A percentile compares a stretch with the other conserved stretches of the same genome.
phyloP scores from a whole-genome alignment of 495 filamentous ascomycete genomes.

The Hyaloscypha variabilis region DNA sequence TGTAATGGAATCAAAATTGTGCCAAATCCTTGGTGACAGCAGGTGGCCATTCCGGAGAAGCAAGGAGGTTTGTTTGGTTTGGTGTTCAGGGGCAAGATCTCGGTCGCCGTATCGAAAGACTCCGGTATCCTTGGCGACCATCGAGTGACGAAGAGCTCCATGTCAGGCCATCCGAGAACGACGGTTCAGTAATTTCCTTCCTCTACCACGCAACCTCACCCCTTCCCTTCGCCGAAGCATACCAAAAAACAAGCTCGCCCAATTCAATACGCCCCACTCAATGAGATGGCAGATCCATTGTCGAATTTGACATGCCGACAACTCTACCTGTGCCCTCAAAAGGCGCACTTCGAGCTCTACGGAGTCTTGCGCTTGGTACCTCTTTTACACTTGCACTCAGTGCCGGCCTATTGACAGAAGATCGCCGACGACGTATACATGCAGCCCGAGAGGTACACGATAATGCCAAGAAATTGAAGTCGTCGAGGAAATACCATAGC shows the following conservation, averaged over 20 bases:
- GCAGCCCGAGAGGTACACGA: slow-evolving; percentile 44
- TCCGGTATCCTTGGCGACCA: background rate
- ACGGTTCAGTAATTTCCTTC: background rate
- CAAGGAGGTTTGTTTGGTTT: no score
- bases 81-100: no score
- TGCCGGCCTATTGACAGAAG: slow-evolving; percentile 47
- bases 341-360: slow-evolving; percentile 53
- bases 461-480: slow-evolving; percentile 49
- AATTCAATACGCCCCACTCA: background rate
- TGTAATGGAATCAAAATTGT: no score
- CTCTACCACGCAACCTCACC: background rate
- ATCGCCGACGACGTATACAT: slow-evolving; percentile 53
- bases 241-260: background rate
- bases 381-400: slow-evolving; percentile 52
- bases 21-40: no score
- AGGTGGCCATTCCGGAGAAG: no score
- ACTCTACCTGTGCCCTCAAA: slow-evolving; percentile 54
- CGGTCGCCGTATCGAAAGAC: background rate
- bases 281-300: slow-evolving; percentile 17
- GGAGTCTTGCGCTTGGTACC: slow-evolving; percentile 49
- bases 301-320: slow-evolving; percentile 22
- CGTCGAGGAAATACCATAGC: slow-evolving; percentile 43
- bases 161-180: background rate
- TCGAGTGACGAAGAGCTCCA: background rate
- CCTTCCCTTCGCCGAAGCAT: background rate